Evolutionary conservation across 768 basidiomycete species (phyloP), one percentile per base, ranked within the genome.

Genomic region (Psilocybe azurescens): DNA sequence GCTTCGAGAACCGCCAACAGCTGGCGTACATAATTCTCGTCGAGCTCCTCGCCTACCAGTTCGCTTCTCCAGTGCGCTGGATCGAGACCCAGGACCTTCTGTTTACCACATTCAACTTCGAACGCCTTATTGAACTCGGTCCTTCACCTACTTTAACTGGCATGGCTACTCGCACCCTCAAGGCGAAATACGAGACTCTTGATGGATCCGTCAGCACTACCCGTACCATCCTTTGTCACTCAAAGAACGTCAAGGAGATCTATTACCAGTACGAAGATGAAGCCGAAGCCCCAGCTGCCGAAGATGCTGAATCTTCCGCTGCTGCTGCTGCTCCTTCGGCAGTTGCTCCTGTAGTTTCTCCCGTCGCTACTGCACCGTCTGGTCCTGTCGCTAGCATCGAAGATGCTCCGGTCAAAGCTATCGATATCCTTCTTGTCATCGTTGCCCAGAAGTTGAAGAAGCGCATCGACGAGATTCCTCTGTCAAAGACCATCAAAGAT

Each of bases 361-460:
- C 81, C 32, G 72, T 82, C 11, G 68, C 82, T 0, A 72, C 81
- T 41, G 77, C 85, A 24, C 77, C 87, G 16, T 78, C 85, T 16
- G 89, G 86, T 5, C 83, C 88, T 13, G 94, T 85, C 30, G 85
- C 87, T 9, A 84, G 84, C 58, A 84, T 99, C 60, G 93, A 97
- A 36, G 97, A 99, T 68, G 91, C 83, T 33, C 97, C 97, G 3
- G 81, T 98, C 73, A 95, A 94, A 75, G 93, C 97, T 6, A 77
- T 89, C 65, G 97, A 99, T 56, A 90, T 97, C 38, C 86, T 99
- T 29, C 83, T 84, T 57, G 85, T 88, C 65, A 89, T 99, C 74
- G 91, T 99, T 60, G 95, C 97, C 0, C 97, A 99, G 81, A 99
- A 99, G 78, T 79, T 99, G 71, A 99, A 99, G 89, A 99, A 99